Conservation (phyloP, 495 filamentous ascomycete genomes). For the Articulospora tetracladia region DNA sequence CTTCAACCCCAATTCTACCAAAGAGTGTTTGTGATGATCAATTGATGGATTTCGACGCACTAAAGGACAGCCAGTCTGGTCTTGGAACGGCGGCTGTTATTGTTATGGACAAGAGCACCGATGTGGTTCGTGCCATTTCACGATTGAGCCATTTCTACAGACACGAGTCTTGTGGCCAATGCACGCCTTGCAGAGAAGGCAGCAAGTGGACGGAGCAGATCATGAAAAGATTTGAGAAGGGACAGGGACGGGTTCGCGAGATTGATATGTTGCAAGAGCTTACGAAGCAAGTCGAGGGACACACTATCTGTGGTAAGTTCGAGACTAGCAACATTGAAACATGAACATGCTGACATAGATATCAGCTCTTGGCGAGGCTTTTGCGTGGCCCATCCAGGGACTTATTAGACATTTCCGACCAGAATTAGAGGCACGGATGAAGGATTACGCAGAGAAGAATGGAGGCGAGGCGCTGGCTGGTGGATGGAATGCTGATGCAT, state of each 20-base stretch:
- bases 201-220: constrained; percentile 98
- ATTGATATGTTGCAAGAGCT: constrained; percentile 99
- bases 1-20: constrained; percentile 92
- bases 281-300: constrained; percentile 98
- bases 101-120: constrained; percentile 97
- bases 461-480: constrained; percentile 75
- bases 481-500: constrained; percentile 78
- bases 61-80: constrained; percentile 96
- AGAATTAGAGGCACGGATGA: constrained; percentile 86
- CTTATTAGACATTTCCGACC: constrained; percentile 96
- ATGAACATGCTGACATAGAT: constrained; percentile 12
- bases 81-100: constrained; percentile 98
- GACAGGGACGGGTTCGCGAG: constrained; percentile 80
- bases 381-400: constrained; percentile 97
- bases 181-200: constrained; percentile 96
- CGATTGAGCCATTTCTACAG: constrained; percentile 94
- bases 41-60: constrained; percentile 97
- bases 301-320: constrained; percentile 86
- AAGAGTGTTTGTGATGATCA: constrained; percentile 85
- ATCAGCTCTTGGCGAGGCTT: constrained; percentile 86
- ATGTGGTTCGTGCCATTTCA: constrained; percentile 90
- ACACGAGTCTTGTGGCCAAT: constrained; percentile 97
- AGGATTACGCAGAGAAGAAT: constrained; percentile 62
- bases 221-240: constrained; percentile 92
- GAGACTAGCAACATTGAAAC: neutral